Evolutionary conservation across 2,329 filamentous ascomycete species (phyloP).

Genomic region (Talaromyces rugulosus): DNA sequence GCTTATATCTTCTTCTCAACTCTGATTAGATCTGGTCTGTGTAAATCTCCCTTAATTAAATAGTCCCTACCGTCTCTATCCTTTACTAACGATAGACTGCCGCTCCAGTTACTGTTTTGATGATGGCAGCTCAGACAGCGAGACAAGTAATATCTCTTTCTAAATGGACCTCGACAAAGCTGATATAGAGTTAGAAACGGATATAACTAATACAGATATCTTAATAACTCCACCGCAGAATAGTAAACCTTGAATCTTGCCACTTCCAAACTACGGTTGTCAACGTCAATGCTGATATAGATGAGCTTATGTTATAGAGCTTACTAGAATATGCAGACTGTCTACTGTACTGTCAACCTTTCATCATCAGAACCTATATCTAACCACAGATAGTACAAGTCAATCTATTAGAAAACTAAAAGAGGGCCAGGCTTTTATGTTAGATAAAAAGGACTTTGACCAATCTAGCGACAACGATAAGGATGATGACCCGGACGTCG

Average conservation of each 20-base stretch:
- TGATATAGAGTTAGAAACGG: not conserved
- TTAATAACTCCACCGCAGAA: not conserved
- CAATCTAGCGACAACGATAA: no score
- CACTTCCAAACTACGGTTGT: not conserved
- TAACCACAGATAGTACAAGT: not conserved
- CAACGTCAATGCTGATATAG: not conserved
- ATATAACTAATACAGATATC: not conserved
- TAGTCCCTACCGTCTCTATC: not conserved
- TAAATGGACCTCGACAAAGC: not conserved
- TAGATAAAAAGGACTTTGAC: not conserved
- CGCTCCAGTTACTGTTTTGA: not conserved
- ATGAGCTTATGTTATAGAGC: not conserved
- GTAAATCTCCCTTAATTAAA: not conserved
- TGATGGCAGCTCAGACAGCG: not conserved
- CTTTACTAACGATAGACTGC: not conserved
- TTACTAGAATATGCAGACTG: no score
- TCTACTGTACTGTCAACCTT: no score
- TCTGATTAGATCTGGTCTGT: not conserved
- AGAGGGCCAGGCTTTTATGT: not conserved
- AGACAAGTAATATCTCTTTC: not conserved
- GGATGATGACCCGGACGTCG: not conserved
- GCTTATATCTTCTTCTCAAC: not conserved
- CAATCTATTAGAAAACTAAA: not conserved
- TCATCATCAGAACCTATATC: not conserved
- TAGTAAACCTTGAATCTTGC: not conserved